These are phyloP conservation scores for Colletotrichum liaoningense DNA, from an alignment of 2,329 filamentous ascomycete genomes.

Conservation along the genomic window DNA sequence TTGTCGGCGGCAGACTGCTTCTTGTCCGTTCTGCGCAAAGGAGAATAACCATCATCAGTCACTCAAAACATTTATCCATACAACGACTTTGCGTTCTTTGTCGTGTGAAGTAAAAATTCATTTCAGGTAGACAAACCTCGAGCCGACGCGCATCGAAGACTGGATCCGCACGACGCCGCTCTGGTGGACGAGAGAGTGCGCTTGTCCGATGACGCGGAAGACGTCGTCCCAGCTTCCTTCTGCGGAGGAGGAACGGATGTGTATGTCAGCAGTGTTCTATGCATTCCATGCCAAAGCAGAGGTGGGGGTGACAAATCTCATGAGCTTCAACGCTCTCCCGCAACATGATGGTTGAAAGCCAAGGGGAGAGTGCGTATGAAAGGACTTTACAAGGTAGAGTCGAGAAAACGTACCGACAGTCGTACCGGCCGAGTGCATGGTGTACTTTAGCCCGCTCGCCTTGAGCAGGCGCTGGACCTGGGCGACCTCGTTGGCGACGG, in stretches of 20 bases:
- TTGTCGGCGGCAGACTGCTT: slow-evolving; percentile 85
- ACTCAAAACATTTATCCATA: background rate
- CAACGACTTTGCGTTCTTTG: background rate
- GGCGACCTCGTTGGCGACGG: slow-evolving; percentile 86
- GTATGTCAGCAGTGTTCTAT: slow-evolving; percentile 68
- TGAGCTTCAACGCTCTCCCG: no score
- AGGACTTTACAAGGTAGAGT: no score
- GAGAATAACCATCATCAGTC: background rate
- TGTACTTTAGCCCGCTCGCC: slow-evolving; percentile 82
- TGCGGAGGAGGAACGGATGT: slow-evolving; percentile 55
- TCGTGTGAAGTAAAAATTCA: background rate
- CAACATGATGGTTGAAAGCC: no score
- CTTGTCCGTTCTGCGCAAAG: slow-evolving; percentile 78
- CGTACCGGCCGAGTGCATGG: slow-evolving; percentile 94
- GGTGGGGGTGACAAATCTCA: no score
- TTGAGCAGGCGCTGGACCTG: slow-evolving; percentile 88
- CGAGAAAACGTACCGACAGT: slow-evolving; percentile 78
- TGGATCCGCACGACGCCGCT: slow-evolving; percentile 86
- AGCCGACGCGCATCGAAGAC: slow-evolving; percentile 87
- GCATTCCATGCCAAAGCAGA: no score
- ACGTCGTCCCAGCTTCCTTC: slow-evolving; percentile 94
- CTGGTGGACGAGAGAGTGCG: slow-evolving; percentile 81
- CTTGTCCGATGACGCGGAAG: slow-evolving; percentile 86
- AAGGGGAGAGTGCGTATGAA: no score
- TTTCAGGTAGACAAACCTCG: slow-evolving; percentile 65